Evolutionary conservation across 805 yeast species (phyloP), one percentile per base, ranked within the genome.

Genomic region (Yamadazyma ubonensis): DNA sequence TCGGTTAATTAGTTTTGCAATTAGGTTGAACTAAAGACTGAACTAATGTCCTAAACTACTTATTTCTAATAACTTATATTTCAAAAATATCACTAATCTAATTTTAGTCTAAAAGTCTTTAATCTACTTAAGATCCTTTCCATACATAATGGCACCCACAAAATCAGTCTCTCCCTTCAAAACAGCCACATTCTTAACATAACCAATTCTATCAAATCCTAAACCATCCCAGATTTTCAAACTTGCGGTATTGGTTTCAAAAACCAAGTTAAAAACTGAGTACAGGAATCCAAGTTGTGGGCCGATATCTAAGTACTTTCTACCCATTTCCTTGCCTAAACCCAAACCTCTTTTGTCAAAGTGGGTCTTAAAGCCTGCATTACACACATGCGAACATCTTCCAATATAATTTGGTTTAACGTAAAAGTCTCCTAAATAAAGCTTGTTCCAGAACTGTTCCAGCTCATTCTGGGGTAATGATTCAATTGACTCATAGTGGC

Each of bases 381-480:
- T 90, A 53, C 96, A 87, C 20, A 78, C 82, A 53, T 90, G 96
- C 0, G 93, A 79, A 46, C 91, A 82, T 42, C 96, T 74, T 6
- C 95, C 96, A 2, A 71, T 62, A 56, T 89, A 90, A 60, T 90
- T 90, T 12, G 98, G 96, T 54, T 86, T 88, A 52, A 89, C 70
- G 58, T 83, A 86, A 57, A 82, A 85, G 2, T 85, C 76, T 1
- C 96, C 97, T 32, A 87, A 57, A 44, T 80, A 75, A 5, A 51
- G 47, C 0, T 65, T 54, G 4, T 67, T 62, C 80, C 83, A 78
- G 33, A 50, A 51, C 33, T 69, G 67, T 5, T 53, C 48, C n/a
- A 54, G 41, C n/a, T 57, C 51, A 11, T 61, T 16, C 5, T 12
- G 17, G 1, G 46, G 36, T n/a, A 52, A 21, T 2, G 50, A 38